Base-by-base conservation (phyloP, 1,139 yeast species). In the Lodderomyces orthopsilosis region DNA sequence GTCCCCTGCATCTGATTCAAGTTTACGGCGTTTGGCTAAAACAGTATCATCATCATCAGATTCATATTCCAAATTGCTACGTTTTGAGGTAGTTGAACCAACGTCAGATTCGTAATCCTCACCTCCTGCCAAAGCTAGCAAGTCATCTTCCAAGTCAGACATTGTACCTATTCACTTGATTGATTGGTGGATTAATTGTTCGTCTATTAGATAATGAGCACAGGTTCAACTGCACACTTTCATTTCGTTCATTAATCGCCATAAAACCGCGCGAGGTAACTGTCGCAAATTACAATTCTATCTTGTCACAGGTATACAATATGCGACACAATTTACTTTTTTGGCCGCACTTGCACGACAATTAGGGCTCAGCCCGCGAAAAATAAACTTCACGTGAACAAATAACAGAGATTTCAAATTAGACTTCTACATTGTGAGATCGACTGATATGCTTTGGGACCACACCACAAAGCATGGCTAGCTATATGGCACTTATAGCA, bases 41-140 rank as follows among this genome's bases (percentile, higher is more conserved):
- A 52, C 57, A 17, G 53, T 56, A 22, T 52, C 62, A 13, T 51
- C 58, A 18, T 70, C 74, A 3, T 62, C 71, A 3, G 61, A 71
- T 21, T 47, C 55, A 41, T 46, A 54, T 22, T 50, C 56, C 15
- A 46, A 41, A 28, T 47, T 40, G 39, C 65, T 52, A 39, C 59
- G 51, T 45, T 57, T 58, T n/a, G 56, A 45, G 12, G 53, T 43
- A 13, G 50, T 54, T 13, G 47, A 41, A 43, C 57, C 56, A 14
- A 55, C 58, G 43, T 59, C 58, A 6, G 62, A 57, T 48, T 60
- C 63, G 14, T 66, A 59, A 47, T 59, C 70, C 17, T 62, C 71
- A 27, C 83, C 88, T 45, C 95, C 96, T 30, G 96, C 97, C 52
- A 90, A 77, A 6, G 95, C 96, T 61, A 90, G 77, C 65, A 89